Evolutionary conservation across 2,329 filamentous ascomycete species (phyloP).

Genomic region (Penicillium sp.): DNA sequence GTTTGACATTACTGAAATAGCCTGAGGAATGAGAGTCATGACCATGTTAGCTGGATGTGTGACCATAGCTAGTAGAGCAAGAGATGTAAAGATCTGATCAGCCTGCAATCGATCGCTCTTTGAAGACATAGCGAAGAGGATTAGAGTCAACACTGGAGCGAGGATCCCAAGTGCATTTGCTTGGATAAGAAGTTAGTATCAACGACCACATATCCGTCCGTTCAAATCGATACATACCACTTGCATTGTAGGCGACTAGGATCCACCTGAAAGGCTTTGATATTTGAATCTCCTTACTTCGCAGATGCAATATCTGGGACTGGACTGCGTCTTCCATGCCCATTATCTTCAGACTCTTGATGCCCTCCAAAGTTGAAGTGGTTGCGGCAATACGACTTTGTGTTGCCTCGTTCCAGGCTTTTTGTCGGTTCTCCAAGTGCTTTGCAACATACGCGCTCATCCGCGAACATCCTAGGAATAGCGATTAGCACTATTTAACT

Average conservation of each 20-base stretch:
- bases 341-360: conserved; percentile 9
- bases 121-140: not conserved
- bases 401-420: conserved; percentile 1
- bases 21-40: conserved; percentile 9
- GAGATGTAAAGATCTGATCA: conserved; percentile 2
- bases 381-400: conserved; percentile 2
- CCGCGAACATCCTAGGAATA: not conserved
- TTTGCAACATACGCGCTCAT: conserved; percentile 11
- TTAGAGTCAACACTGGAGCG: not conserved
- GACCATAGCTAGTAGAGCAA: conserved; percentile 9
- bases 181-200: not conserved
- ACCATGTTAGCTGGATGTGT: conserved; percentile 13
- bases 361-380: not conserved
- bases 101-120: not conserved
- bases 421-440: conserved; percentile 1
- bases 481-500: not conserved
- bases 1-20: conserved; percentile 5
- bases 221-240: not conserved
- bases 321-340: not conserved
- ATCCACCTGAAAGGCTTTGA: conserved; percentile 3
- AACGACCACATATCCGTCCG: not conserved
- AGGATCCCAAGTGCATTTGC: conserved; percentile 2
- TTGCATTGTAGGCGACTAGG: conserved; percentile 5
- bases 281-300: not conserved
- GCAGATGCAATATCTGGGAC: not conserved